These are phyloP conservation scores for Phaeodactylum tricornutum DNA, from an alignment of 108 stramenopile species.

Conservation along the genomic window DNA sequence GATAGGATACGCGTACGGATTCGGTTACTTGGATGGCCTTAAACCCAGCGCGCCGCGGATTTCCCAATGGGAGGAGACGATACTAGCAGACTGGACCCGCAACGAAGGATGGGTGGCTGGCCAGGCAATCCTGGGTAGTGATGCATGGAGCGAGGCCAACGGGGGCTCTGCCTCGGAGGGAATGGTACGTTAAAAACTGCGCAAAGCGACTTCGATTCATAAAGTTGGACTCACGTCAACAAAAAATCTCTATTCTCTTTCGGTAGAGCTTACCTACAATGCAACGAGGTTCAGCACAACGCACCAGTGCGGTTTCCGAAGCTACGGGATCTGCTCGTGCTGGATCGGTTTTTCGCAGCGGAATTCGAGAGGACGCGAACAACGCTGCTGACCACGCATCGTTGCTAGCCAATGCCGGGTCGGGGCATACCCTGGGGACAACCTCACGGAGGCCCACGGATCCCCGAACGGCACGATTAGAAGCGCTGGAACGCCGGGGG, in stretches of 20 bases:
- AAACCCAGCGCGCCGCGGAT: constrained; percentile 17
- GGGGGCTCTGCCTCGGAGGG: not conserved
- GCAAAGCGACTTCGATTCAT: not conserved
- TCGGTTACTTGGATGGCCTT: constrained; percentile 27
- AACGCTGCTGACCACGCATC: not conserved
- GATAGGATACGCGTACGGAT: constrained; percentile 62
- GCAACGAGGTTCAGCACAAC: not conserved
- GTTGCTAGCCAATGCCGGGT: not conserved
- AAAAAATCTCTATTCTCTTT: not conserved
- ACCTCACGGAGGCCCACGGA: not conserved
- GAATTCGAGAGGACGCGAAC: not conserved
- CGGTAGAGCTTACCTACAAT: not conserved
- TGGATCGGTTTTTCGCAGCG: not conserved
- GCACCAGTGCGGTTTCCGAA: not conserved
- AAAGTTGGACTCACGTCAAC: not conserved
- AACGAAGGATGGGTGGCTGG: constrained; percentile 31
- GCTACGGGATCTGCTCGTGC: not conserved
- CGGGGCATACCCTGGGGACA: constrained; percentile 1
- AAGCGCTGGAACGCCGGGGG: constrained; percentile 25
- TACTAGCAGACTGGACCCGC: constrained; percentile 12
- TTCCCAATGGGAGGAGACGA: constrained; percentile 34
- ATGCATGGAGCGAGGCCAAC: constrained; percentile 34
- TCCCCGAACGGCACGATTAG: constrained; percentile 20
- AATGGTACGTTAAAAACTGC: constrained; percentile 2
- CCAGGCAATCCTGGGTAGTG: constrained; percentile 22